Evolutionary conservation across 441 rosid genomes (phyloP).

Genomic region (Adansonia rubrostipa): DNA sequence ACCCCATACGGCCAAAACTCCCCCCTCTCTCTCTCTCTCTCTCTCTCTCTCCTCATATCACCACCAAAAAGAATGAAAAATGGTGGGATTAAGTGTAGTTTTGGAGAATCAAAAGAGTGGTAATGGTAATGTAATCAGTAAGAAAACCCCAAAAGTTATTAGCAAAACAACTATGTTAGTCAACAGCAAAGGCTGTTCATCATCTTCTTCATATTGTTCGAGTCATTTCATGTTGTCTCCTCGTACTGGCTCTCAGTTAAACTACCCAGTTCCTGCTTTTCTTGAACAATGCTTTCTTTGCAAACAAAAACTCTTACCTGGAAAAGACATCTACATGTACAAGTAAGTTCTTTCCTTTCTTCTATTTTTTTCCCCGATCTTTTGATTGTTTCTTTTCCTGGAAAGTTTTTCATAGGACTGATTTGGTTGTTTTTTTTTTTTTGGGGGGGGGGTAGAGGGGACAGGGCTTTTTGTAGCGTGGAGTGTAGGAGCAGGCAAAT

Average conservation of each 20-base stretch:
- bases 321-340: slow-evolving; percentile 91
- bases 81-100: slow-evolving; percentile 85
- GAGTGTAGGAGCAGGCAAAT: slow-evolving; percentile 91
- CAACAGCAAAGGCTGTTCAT: slow-evolving; percentile 26
- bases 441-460: slow-evolving; percentile 77
- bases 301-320: slow-evolving; percentile 58
- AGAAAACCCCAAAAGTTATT: slow-evolving; percentile 51
- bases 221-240: slow-evolving; percentile 25
- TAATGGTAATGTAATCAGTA: slow-evolving; percentile 19
- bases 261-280: slow-evolving; percentile 42
- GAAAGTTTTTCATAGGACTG: too few species aligned
- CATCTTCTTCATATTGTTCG: slow-evolving; percentile 9
- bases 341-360: slow-evolving; percentile 48
- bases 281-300: slow-evolving; percentile 79
- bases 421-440: not conserved
- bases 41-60: not conserved
- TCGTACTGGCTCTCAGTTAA: not conserved
- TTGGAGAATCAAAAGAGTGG: slow-evolving; percentile 52
- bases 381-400: too few species aligned
- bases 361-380: too few species aligned
- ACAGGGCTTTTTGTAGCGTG: slow-evolving; percentile 80
- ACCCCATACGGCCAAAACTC: not conserved
- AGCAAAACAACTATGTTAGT: slow-evolving; percentile 49
- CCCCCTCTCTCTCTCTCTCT: not conserved
- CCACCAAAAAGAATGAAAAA: slow-evolving; percentile 39